These are phyloP conservation scores for Lumnitzera littorea DNA, from an alignment of 345 rosid genomes.

Conservation along the genomic window DNA sequence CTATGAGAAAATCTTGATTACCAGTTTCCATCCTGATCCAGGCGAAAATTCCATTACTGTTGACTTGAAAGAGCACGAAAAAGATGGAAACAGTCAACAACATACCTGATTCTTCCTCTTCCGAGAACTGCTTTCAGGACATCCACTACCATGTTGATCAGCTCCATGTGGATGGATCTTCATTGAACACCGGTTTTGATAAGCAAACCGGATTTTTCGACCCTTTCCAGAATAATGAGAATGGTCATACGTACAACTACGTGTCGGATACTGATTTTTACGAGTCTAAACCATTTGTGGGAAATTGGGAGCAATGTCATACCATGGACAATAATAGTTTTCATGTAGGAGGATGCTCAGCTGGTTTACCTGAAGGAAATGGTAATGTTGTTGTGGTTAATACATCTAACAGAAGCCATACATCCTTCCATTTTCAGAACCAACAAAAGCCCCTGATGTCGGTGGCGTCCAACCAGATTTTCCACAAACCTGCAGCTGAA, in stretches of 20 bases:
- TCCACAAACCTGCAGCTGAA: slow-evolving; percentile 31
- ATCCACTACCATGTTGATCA: slow-evolving; percentile 39
- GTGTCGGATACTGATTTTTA: slow-evolving; percentile 31
- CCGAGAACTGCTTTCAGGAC: slow-evolving; percentile 38
- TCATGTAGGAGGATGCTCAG: slow-evolving; percentile 21
- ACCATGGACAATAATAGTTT: slow-evolving; percentile 44
- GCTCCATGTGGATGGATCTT: slow-evolving; percentile 32
- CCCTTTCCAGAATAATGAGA: slow-evolving; percentile 20
- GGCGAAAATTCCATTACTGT: too few relatives aligned
- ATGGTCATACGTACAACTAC: slow-evolving; percentile 29
- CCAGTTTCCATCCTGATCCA: too few relatives aligned
- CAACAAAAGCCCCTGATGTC: slow-evolving; percentile 40
- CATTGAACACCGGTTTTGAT: slow-evolving; percentile 32
- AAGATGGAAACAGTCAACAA: too few relatives aligned
- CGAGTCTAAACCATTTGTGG: slow-evolving; percentile 52
- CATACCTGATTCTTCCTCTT: too few relatives aligned
- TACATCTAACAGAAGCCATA: slow-evolving; percentile 1
- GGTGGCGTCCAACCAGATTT: slow-evolving; percentile 49
- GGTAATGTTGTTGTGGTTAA: background rate
- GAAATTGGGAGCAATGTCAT: slow-evolving; percentile 21
- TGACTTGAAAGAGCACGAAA: too few relatives aligned
- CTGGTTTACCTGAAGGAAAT: background rate
- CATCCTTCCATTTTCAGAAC: slow-evolving; percentile 27
- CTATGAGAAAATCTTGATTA: too few relatives aligned
- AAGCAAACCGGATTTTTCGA: slow-evolving; percentile 22